These are phyloP conservation scores for Cercospora janseana DNA, from an alignment of 2,329 filamentous ascomycete species.

Conservation along the genomic window DNA sequence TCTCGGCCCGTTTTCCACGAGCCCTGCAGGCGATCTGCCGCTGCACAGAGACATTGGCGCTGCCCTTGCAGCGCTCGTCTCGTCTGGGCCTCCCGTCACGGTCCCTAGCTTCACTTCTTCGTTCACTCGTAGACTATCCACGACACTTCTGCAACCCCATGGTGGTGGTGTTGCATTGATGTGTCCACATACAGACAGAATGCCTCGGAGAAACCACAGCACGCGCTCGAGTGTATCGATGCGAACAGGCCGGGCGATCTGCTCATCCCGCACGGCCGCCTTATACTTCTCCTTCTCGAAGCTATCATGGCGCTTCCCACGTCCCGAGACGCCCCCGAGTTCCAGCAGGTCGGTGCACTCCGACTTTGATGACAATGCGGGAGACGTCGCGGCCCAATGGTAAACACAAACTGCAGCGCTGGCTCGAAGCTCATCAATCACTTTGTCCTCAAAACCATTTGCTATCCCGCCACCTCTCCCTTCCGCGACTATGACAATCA, in stretches of 20 bases:
- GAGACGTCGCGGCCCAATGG: slow-evolving; percentile 5
- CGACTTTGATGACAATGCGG: neutral
- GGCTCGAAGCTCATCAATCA: neutral
- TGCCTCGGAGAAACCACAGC: neutral
- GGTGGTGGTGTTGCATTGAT: neutral
- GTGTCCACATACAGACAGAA: neutral
- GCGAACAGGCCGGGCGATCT: neutral
- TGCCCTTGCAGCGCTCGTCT: neutral
- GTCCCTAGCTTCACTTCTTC: slow-evolving; percentile 2
- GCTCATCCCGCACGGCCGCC: slow-evolving; percentile 4
- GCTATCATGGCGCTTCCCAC: slow-evolving; percentile 3
- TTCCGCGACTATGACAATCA: no score
- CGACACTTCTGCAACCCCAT: no score
- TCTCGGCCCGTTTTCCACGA: neutral
- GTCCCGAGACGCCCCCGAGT: neutral
- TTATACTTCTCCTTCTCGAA: slow-evolving; percentile 2
- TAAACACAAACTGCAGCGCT: neutral
- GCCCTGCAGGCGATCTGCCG: neutral
- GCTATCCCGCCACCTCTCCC: neutral
- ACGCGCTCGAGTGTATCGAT: neutral
- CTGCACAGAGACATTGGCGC: neutral
- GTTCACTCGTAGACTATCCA: no score
- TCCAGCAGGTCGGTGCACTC: slow-evolving; percentile 8
- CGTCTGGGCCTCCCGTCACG: neutral
- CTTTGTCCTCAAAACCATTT: neutral